Evolutionary conservation across 805 yeast genomes (phyloP).

Genomic region (Citeromyces matritensis): DNA sequence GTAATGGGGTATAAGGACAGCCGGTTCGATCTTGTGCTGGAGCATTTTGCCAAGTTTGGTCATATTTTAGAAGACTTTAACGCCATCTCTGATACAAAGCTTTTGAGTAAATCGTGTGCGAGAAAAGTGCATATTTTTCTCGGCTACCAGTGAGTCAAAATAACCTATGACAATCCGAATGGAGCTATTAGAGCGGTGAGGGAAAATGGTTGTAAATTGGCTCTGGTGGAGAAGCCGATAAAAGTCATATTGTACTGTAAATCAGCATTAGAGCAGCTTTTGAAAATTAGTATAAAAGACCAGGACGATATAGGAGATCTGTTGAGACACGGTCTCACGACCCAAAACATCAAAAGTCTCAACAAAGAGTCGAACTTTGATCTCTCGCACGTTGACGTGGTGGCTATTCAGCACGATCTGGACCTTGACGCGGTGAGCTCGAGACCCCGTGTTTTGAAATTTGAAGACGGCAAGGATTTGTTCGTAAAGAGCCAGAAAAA

Average conservation of each 20-base stretch:
- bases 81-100: constrained; percentile 1
- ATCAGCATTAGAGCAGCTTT: constrained; percentile 42
- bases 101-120: not conserved
- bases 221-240: constrained; percentile 34
- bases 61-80: constrained; percentile 63
- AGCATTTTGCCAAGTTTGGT: constrained; percentile 71
- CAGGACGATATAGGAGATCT: constrained; percentile 32
- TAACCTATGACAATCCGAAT: constrained; percentile 64
- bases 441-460: no score
- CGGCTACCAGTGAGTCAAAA: constrained; percentile 84
- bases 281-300: constrained; percentile 23
- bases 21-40: constrained; percentile 48
- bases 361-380: no score
- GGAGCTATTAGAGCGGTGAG: constrained; percentile 75
- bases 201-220: constrained; percentile 64
- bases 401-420: no score
- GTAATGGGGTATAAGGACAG: constrained; percentile 85
- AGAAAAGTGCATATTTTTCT: constrained; percentile 52
- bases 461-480: no score
- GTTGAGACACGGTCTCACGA: no score
- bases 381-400: no score
- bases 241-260: constrained; percentile 62
- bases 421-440: no score
- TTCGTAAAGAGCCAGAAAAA: no score
- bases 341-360: no score